Evolutionary conservation across 2,329 filamentous ascomycete genomes (phyloP).

Genomic region (Paecilomyces variotii): DNA sequence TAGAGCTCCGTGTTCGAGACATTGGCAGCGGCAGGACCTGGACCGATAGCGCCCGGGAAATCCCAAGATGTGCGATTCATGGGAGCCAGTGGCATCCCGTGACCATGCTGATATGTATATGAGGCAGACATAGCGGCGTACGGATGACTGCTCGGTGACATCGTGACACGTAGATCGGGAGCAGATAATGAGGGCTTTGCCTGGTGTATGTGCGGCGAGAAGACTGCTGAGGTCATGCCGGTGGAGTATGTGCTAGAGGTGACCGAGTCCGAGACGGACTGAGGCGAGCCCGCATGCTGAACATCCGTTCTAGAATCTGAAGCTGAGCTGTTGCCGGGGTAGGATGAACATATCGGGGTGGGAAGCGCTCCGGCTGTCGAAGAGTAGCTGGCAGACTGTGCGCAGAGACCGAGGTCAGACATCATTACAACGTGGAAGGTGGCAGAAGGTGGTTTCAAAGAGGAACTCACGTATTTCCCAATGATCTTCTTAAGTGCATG

Average conservation of each 20-base stretch:
- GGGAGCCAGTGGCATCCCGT: constrained; percentile 24
- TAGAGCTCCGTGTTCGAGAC: constrained; percentile 20
- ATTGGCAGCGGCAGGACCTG: constrained; percentile 18
- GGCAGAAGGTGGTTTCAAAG: neutral
- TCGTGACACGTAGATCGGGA: constrained; percentile 30
- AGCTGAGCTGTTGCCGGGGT: constrained; percentile 33
- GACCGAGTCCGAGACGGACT: constrained; percentile 39
- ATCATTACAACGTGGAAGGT: constrained; percentile 22
- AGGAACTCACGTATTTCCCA: constrained; percentile 72
- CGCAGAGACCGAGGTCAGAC: constrained; percentile 10
- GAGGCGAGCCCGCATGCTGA: constrained; percentile 41
- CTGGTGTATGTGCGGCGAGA: constrained; percentile 36
- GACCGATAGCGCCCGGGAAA: constrained; percentile 22
- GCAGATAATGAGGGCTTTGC: constrained; percentile 15
- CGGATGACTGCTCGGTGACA: constrained; percentile 22
- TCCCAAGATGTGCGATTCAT: constrained; percentile 31
- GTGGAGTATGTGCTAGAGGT: constrained; percentile 37
- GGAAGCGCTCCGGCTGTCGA: constrained; percentile 48
- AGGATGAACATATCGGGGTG: constrained; percentile 30
- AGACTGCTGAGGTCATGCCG: constrained; percentile 33
- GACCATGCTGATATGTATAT: constrained; percentile 26
- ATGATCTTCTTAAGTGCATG: constrained; percentile 96
- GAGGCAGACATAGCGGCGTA: constrained; percentile 22
- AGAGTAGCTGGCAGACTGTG: constrained; percentile 60
- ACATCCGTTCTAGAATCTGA: constrained; percentile 43